Conservation (phyloP, 768 basidiomycete species). For the Rhodosporidiobolus odoratus region DNA sequence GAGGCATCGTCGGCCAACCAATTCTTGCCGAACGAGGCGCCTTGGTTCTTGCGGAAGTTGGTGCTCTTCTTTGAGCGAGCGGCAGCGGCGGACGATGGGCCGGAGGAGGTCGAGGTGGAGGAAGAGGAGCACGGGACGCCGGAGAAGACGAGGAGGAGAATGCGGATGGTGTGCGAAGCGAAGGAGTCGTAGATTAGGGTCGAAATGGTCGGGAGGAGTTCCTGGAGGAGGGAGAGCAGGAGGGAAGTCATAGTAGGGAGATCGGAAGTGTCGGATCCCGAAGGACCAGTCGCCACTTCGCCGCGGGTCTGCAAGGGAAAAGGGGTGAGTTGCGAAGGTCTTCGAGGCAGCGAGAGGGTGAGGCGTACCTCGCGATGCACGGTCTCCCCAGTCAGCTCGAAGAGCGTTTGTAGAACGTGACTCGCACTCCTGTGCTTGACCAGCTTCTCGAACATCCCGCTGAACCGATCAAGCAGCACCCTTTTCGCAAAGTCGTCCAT, state of each 20-base stretch:
- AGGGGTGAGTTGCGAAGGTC: not conserved
- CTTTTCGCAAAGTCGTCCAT: conserved; percentile 96
- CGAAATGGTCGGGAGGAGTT: conserved; percentile 62
- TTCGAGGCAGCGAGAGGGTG: not conserved
- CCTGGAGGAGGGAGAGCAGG: conserved; percentile 52
- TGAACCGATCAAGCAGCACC: conserved; percentile 78
- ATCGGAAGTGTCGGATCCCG: conserved; percentile 16
- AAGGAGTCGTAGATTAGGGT: conserved; percentile 75
- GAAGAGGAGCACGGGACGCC: conserved; percentile 47
- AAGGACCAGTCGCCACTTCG: conserved; percentile 33
- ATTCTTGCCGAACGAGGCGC: conserved; percentile 42
- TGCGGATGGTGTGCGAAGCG: conserved; percentile 82
- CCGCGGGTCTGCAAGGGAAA: conserved; percentile 36
- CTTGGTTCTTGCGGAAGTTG: conserved; percentile 71
- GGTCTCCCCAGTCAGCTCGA: conserved; percentile 45
- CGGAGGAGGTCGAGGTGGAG: not conserved
- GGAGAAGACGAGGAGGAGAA: conserved; percentile 69
- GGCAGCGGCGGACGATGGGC: conserved; percentile 5
- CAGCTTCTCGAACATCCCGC: conserved; percentile 66
- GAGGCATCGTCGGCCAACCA: conserved; percentile 59
- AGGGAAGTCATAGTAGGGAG: conserved; percentile 47
- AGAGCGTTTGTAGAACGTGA: conserved; percentile 37
- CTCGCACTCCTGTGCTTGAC: conserved; percentile 33
- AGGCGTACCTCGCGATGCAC: conserved; percentile 49
- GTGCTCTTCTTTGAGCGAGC: conserved; percentile 64